phyloP scores from a whole-genome alignment of 2,329 filamentous ascomycete species.

The Penicillium sp. region DNA sequence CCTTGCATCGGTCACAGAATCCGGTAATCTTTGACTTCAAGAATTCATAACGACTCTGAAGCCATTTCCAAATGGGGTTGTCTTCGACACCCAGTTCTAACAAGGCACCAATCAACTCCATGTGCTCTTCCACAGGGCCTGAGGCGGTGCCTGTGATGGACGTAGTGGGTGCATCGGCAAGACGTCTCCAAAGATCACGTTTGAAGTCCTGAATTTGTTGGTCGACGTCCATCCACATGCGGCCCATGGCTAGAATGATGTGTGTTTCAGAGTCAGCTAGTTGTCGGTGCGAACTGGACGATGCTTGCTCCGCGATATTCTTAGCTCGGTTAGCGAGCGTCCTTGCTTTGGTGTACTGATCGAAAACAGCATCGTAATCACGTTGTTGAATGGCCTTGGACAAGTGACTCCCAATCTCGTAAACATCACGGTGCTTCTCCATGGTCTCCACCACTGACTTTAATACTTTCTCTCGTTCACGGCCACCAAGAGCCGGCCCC shows the following conservation, averaged over 20 bases:
- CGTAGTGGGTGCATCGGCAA: constrained; percentile 64
- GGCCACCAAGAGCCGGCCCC: constrained; percentile 87
- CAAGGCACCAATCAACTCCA: constrained; percentile 83
- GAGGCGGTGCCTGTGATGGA: constrained; percentile 51
- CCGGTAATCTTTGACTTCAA: constrained; percentile 79
- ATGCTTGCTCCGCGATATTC: constrained; percentile 59
- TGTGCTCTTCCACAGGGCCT: constrained; percentile 70
- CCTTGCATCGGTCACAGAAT: constrained; percentile 77
- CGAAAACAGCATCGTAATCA: constrained; percentile 82
- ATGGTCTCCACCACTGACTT: constrained; percentile 72
- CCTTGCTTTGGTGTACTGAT: constrained; percentile 80
- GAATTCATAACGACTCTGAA: constrained; percentile 82
- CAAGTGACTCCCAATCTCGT: constrained; percentile 74
- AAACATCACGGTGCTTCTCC: constrained; percentile 73
- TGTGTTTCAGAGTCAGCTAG: constrained; percentile 77
- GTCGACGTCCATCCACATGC: constrained; percentile 94
- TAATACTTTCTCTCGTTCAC: constrained; percentile 83
- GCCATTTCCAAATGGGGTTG: constrained; percentile 95
- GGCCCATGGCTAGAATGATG: constrained; percentile 78
- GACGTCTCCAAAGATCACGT: constrained; percentile 77
- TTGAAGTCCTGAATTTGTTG: constrained; percentile 84
- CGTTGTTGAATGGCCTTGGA: constrained; percentile 83
- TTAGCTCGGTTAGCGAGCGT: constrained; percentile 75
- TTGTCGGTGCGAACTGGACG: constrained; percentile 48
- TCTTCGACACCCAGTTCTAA: constrained; percentile 93